Base-by-base conservation (phyloP, 495 filamentous ascomycete species). In the Melanomma pulvis-pyrius region DNA sequence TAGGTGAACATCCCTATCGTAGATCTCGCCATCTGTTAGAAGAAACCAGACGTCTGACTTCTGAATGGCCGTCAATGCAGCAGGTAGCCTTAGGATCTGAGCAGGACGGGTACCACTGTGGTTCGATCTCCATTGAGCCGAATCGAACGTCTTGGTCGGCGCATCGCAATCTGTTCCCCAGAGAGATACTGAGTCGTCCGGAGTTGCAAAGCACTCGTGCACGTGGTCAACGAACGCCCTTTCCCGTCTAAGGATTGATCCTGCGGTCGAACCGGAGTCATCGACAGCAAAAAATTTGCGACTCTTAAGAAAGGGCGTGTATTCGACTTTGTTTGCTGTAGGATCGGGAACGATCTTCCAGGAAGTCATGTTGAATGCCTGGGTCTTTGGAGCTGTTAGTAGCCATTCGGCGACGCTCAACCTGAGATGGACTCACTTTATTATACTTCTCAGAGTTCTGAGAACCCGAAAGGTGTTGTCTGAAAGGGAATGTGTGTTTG, bases 31-130 rank as follows among this genome's bases (percentile, higher is more conserved):
- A 32, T 65, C 67, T 6, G 67, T 70, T 12, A 70, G 1, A 0
- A 70, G 53, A 41, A 56, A 70, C 67, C 67, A 70, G 21, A 36
- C 49, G 44, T 70, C 62, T 2, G 67, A 65, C 22, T 34, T 52
- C n/a, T 44, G 47, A 17, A 70, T 65, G 22, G 19, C 21, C 5
- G 24, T 24, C 11, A 70, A 29, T 6, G 61, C 48, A 12, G 21
- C 29, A 1, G 29, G 8, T 22, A 57, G 22, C 32, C 52, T 56
- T 54, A 70, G 39, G 26, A 70, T 70, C 12, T 34, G 19, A 6
- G 36, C 17, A 1, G 67, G 67, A 28, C 24, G 13, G 4, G 67
- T 70, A 1, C 55, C 67, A 17, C 51, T 15, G 21, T 57, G 55
- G 13, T 51, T 44, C 12, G 56, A 48, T 15, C 44, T 51, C 67